Conservation (phyloP, 345 rosid species). For the Arabis alpina region DNA sequence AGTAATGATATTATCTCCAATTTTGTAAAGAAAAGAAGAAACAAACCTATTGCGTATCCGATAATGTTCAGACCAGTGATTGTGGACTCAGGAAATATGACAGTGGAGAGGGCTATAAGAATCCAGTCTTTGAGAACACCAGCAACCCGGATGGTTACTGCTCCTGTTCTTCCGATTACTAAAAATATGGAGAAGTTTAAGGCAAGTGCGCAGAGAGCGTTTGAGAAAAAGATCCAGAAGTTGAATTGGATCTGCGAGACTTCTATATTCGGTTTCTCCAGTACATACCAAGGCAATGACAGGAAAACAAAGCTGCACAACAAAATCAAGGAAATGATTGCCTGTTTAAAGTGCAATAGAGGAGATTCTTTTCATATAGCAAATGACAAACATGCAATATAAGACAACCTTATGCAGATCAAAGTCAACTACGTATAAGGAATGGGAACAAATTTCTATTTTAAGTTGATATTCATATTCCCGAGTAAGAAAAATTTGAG, state of each 20-base stretch:
- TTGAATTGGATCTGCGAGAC: constrained; percentile 87
- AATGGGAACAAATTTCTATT: not conserved
- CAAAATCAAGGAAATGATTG: not conserved
- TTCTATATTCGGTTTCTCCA: constrained; percentile 85
- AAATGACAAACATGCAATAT: not conserved
- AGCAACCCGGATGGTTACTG: constrained; percentile 90
- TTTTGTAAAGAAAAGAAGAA: constrained; percentile 8
- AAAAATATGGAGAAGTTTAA: constrained; percentile 91
- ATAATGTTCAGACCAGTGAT: constrained; percentile 89
- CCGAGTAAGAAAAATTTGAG: not conserved
- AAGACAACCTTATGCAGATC: constrained; percentile 2
- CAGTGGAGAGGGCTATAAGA: constrained; percentile 91
- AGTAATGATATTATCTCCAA: not conserved
- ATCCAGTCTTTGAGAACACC: constrained; percentile 98
- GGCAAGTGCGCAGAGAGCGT: constrained; percentile 90
- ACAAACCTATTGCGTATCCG: constrained; percentile 92
- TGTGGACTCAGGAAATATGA: constrained; percentile 89
- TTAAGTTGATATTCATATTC: constrained; percentile 13
- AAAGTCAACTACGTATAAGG: constrained; percentile 13
- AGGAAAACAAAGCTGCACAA: constrained; percentile 87
- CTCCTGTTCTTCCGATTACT: constrained; percentile 96
- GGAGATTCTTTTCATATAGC: constrained; percentile 11
- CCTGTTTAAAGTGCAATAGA: not conserved
- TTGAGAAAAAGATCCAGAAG: constrained; percentile 97
- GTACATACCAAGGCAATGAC: constrained; percentile 86